Evolutionary conservation across 2,329 filamentous ascomycete genomes (phyloP).

Genomic region (Arthroderma sp.): DNA sequence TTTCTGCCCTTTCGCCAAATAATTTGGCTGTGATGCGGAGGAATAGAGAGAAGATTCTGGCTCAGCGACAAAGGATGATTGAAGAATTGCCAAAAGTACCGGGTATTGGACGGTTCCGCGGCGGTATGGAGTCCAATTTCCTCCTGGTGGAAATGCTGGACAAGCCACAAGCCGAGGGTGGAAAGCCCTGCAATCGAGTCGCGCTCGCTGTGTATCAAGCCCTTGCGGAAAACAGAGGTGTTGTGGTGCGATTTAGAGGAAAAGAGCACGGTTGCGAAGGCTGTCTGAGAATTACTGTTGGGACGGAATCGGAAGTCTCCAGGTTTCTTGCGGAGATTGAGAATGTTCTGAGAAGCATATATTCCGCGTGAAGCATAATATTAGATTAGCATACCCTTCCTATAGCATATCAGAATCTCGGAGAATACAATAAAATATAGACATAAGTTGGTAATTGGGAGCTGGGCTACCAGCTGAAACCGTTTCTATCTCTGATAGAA

Average conservation of each 20-base stretch:
- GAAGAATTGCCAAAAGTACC: slow-evolving; percentile 57
- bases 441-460: background rate
- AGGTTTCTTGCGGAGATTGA: slow-evolving; percentile 59
- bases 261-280: slow-evolving; percentile 83
- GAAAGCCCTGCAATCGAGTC: slow-evolving; percentile 62
- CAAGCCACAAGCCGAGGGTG: slow-evolving; percentile 37
- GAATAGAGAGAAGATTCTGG: slow-evolving; percentile 56
- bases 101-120: slow-evolving; percentile 68
- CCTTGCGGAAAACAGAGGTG: slow-evolving; percentile 72
- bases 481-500: too few species aligned
- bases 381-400: background rate
- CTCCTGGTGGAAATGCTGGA: slow-evolving; percentile 80
- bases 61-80: slow-evolving; percentile 65
- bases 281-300: slow-evolving; percentile 82
- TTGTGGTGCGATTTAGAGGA: slow-evolving; percentile 86
- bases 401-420: background rate
- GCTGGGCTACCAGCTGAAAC: too few species aligned
- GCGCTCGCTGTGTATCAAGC: slow-evolving; percentile 72
- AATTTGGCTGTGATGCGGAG: slow-evolving; percentile 61
- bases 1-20: slow-evolving; percentile 51
- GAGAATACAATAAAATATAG: background rate
- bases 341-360: slow-evolving; percentile 36
- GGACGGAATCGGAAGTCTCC: slow-evolving; percentile 74
- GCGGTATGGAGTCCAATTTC: slow-evolving; percentile 76
- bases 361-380: slow-evolving; percentile 19